Evolutionary conservation across 495 filamentous ascomycete genomes (phyloP).

Genomic region (Penicillium malachiteum): DNA sequence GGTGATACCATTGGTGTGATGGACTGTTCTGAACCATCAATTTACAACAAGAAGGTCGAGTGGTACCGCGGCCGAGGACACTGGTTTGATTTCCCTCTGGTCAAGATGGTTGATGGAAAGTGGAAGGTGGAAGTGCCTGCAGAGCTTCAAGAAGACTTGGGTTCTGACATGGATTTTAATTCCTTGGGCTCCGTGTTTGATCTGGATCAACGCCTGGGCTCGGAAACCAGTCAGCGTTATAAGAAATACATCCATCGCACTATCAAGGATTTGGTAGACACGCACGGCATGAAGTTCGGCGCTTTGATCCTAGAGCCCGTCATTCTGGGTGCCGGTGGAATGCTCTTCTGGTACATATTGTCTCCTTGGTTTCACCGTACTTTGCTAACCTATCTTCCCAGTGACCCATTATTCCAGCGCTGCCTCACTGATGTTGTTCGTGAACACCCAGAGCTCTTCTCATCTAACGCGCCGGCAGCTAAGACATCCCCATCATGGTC

Average conservation of each 20-base stretch:
- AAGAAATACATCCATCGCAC: conserved; percentile 53
- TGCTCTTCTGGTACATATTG: conserved; percentile 64
- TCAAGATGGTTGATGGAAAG: conserved; percentile 58
- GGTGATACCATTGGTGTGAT: conserved; percentile 81
- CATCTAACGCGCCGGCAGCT: conserved; percentile 1
- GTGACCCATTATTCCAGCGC: conserved; percentile 75
- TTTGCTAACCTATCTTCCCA: conserved; percentile 26
- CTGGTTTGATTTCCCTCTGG: conserved; percentile 73
- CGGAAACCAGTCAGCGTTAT: conserved; percentile 48
- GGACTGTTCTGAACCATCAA: conserved; percentile 72
- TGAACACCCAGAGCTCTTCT: conserved; percentile 50
- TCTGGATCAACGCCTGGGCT: conserved; percentile 44
- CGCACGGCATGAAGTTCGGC: conserved; percentile 64
- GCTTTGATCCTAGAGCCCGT: conserved; percentile 74
- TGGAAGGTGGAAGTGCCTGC: conserved; percentile 62
- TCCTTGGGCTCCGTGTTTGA: conserved; percentile 62
- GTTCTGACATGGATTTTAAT: conserved; percentile 42
- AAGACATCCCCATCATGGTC: conserved; percentile 49
- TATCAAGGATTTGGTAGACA: conserved; percentile 48
- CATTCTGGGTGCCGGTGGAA: conserved; percentile 73
- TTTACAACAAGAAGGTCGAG: conserved; percentile 71
- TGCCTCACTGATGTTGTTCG: conserved; percentile 64
- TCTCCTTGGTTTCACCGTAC: neutral
- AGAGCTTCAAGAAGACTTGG: conserved; percentile 46
- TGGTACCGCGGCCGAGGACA: conserved; percentile 74